phyloP scores from a whole-genome alignment of 139 green algal genomes.

The Yamagishiella unicocca region DNA sequence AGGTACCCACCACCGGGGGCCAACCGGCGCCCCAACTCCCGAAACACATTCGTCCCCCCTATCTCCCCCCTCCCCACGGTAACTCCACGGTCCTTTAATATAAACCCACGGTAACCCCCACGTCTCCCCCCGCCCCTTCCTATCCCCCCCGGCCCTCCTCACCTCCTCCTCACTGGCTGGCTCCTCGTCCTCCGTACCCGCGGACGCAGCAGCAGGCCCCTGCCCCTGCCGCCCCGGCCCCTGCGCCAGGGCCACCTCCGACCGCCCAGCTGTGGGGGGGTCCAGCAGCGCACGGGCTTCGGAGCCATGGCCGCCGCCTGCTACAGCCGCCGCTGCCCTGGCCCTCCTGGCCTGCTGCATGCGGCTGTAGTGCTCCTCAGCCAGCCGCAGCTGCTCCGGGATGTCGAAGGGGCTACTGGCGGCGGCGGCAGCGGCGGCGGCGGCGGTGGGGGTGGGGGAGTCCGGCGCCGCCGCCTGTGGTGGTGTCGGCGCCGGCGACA shows the following conservation, averaged over 20 bases:
- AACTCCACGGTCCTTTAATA: no score
- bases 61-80: no score
- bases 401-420: slow-evolving; percentile 10
- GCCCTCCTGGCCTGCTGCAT: background rate
- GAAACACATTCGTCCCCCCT: no score
- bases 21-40: background rate
- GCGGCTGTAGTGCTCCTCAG: background rate
- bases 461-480: background rate
- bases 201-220: no score
- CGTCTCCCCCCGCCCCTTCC: background rate
- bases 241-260: background rate
- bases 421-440: background rate
- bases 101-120: background rate
- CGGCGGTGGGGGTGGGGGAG: background rate
- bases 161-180: slow-evolving; percentile 1
- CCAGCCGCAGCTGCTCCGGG: slow-evolving; percentile 24
- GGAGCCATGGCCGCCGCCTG: background rate
- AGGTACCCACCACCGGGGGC: background rate
- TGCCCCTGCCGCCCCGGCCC: background rate
- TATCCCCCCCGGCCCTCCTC: background rate
- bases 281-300: background rate
- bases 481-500: background rate
- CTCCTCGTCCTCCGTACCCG: background rate
- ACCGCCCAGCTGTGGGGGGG: background rate
- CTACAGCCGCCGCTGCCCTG: background rate